phyloP scores from a whole-genome alignment of 371 early-diverging fungal species.

The Basidiobolus heterosporus region DNA sequence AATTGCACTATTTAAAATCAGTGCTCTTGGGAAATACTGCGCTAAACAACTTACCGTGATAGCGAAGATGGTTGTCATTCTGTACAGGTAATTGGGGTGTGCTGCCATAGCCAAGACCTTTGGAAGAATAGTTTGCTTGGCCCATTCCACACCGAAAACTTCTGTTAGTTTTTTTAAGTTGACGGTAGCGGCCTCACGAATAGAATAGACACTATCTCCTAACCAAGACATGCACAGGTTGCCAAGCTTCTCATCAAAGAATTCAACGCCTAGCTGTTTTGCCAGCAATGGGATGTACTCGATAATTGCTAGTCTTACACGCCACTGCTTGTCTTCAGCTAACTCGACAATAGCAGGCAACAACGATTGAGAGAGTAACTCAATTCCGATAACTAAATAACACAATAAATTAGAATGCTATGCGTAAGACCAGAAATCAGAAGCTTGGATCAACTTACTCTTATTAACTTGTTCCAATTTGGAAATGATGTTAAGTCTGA shows the following conservation, averaged over 20 bases:
- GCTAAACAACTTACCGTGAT: conserved; percentile 48
- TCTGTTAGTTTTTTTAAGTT: conserved; percentile 85
- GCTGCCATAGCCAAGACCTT: conserved; percentile 78
- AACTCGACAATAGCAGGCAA: conserved; percentile 94
- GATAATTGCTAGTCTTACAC: conserved; percentile 93
- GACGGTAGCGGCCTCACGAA: conserved; percentile 88
- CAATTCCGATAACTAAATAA: conserved; percentile 83
- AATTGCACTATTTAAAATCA: not conserved
- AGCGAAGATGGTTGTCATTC: conserved; percentile 94
- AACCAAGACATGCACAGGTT: conserved; percentile 92
- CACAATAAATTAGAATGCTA: too few relatives aligned
- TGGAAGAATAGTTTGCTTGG: conserved; percentile 79
- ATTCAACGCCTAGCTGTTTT: conserved; percentile 79
- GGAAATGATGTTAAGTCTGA: conserved; percentile 92
- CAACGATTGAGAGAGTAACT: conserved; percentile 86
- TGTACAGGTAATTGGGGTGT: conserved; percentile 82
- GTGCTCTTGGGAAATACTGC: not conserved
- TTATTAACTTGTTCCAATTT: conserved; percentile 87
- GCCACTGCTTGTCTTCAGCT: conserved; percentile 98
- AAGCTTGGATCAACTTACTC: conserved; percentile 18
- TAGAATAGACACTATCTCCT: conserved; percentile 87
- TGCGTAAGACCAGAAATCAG: too few relatives aligned
- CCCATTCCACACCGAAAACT: conserved; percentile 98
- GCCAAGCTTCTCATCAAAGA: conserved; percentile 90
- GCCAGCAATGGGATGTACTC: conserved; percentile 94